Conservation (phyloP, 192 early-diverging fungal genomes). For the Coemansia sp. region DNA sequence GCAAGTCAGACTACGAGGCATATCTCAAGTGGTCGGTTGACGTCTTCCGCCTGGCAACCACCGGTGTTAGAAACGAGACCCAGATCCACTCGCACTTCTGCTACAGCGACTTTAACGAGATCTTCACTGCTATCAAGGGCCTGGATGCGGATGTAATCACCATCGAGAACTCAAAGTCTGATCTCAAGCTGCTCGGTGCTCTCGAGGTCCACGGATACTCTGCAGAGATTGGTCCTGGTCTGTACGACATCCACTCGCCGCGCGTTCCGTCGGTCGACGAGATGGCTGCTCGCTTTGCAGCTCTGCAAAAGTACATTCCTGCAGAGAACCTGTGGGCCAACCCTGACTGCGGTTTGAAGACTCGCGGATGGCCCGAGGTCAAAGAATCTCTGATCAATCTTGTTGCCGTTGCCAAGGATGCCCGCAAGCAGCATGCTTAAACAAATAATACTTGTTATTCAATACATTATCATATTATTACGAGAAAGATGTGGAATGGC, state of each 20-base stretch:
- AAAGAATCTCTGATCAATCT: conserved; percentile 84
- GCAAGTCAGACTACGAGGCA: conserved; percentile 76
- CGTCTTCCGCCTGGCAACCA: conserved; percentile 86
- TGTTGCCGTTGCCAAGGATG: conserved; percentile 70
- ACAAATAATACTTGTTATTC: not conserved
- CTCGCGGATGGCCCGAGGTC: conserved; percentile 93
- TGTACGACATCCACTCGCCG: conserved; percentile 98
- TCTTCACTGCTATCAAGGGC: conserved; percentile 88
- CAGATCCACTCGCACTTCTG: conserved; percentile 99
- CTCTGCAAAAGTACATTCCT: conserved; percentile 84
- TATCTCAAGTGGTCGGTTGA: conserved; percentile 97
- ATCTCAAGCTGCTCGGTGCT: conserved; percentile 88
- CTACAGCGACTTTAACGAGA: conserved; percentile 99
- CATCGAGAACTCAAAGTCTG: conserved; percentile 97
- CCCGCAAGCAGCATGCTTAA: conserved; percentile 49
- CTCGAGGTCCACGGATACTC: conserved; percentile 82
- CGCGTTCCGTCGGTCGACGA: conserved; percentile 88
- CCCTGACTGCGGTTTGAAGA: conserved; percentile 98
- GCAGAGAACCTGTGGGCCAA: conserved; percentile 87
- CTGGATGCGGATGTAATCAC: conserved; percentile 97
- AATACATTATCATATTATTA: not conserved
- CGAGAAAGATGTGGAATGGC: too few species aligned
- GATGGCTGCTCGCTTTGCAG: conserved; percentile 79
- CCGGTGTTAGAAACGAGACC: conserved; percentile 78
- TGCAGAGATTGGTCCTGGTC: conserved; percentile 92